phyloP scores from a whole-genome alignment of 306 rosid species.

The Quercus dentata region DNA sequence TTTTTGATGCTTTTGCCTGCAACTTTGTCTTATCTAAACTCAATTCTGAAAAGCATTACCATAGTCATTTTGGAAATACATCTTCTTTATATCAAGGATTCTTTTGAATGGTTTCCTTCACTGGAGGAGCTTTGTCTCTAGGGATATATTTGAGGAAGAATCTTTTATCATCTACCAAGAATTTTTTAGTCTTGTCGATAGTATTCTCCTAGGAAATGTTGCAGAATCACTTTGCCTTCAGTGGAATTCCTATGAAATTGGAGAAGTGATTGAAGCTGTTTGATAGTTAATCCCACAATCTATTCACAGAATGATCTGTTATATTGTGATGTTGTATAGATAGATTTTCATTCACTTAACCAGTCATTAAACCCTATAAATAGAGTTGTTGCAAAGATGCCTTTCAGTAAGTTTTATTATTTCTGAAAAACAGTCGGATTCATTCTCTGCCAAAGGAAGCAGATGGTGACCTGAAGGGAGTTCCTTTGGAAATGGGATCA shows the following conservation, averaged over 20 bases:
- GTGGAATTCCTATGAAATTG: constrained; percentile 47
- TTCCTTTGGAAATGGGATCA: constrained; percentile 27
- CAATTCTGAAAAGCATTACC: constrained; percentile 35
- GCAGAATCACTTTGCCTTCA: constrained; percentile 50
- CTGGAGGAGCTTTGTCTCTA: constrained; percentile 60
- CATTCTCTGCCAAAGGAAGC: constrained; percentile 27
- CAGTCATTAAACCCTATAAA: constrained; percentile 53
- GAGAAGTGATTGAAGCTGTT: constrained; percentile 57
- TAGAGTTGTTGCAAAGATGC: constrained; percentile 58
- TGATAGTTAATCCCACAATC: constrained; percentile 40
- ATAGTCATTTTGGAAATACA: constrained; percentile 32
- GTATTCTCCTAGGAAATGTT: constrained; percentile 86
- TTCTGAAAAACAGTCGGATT: constrained; percentile 25
- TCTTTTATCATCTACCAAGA: constrained; percentile 57
- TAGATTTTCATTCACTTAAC: constrained; percentile 35
- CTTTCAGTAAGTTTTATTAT: constrained; percentile 61
- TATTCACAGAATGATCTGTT: constrained; percentile 47
- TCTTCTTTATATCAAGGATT: constrained; percentile 53
- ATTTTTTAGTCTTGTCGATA: constrained; percentile 46
- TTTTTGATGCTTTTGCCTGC: constrained; percentile 74
- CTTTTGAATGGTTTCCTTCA: constrained; percentile 58
- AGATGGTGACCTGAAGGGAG: constrained; percentile 30
- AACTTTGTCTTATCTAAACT: constrained; percentile 53
- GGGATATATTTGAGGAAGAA: constrained; percentile 63
- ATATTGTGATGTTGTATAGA: constrained; percentile 43